Percentiles rank a stretch among this genome's conserved stretches.
Conservation (phyloP, 2,329 filamentous ascomycete genomes). For the Blumeria hordei region DNA sequence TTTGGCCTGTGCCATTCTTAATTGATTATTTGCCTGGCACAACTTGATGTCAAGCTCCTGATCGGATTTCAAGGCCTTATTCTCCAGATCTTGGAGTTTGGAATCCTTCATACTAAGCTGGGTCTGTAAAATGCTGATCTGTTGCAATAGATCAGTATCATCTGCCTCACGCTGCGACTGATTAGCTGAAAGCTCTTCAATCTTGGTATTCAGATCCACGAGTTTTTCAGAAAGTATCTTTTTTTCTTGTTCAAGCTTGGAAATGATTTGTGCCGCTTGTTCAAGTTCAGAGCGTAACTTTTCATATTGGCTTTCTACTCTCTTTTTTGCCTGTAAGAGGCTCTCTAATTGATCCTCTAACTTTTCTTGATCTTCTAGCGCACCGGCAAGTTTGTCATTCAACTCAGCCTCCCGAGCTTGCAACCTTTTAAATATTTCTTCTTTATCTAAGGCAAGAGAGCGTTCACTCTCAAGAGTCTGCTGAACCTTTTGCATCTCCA, state of each 20-base stretch:
- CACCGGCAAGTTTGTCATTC: conserved; percentile 75
- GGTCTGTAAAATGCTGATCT: conserved; percentile 78
- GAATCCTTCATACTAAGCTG: conserved; percentile 73
- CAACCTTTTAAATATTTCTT: conserved; percentile 95
- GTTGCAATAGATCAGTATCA: conserved; percentile 53
- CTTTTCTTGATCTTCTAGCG: conserved; percentile 79
- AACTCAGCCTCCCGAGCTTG: conserved; percentile 80
- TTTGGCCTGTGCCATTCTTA: conserved; percentile 47
- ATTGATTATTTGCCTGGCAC: conserved; percentile 51
- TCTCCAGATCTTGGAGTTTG: conserved; percentile 70
- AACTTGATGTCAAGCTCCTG: conserved; percentile 79
- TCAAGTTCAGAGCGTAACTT: conserved; percentile 61
- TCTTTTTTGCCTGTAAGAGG: conserved; percentile 70
- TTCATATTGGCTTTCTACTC: conserved; percentile 64
- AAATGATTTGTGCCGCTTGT: conserved; percentile 72
- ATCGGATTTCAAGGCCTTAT: conserved; percentile 59
- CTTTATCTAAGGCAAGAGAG: conserved; percentile 87
- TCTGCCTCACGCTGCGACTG: conserved; percentile 52
- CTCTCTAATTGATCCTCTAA: conserved; percentile 85
- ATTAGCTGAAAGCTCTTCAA: conserved; percentile 44
- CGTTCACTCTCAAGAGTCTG: conserved; percentile 89
- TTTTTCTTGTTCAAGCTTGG: conserved; percentile 70
- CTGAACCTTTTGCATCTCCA: conserved; percentile 72
- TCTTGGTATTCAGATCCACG: conserved; percentile 41
- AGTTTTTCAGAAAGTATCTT: conserved; percentile 44